Conservation (phyloP, 2,329 filamentous ascomycete genomes). For the Alternaria sp. region DNA sequence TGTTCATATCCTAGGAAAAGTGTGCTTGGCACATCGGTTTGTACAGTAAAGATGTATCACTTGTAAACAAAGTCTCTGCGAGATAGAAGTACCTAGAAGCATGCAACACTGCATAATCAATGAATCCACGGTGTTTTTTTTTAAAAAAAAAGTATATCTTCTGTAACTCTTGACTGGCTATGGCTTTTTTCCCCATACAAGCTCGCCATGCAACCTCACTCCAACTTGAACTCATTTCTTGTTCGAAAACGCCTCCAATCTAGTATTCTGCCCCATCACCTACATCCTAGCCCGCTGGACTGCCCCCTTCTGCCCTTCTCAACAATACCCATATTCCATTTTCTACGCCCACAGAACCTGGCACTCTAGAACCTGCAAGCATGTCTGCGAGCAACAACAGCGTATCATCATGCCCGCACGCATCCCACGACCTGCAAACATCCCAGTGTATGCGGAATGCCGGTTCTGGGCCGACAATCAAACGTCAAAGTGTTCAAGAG, state of each 20-base stretch:
- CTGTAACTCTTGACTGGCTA: neutral
- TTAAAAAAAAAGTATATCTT: no score
- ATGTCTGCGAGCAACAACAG: constrained; percentile 68
- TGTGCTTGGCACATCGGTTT: neutral
- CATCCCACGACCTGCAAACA: constrained; percentile 67
- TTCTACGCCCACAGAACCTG: constrained; percentile 29
- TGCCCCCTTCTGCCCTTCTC: constrained; percentile 30
- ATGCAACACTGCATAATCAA: neutral
- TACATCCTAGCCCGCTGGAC: constrained; percentile 41
- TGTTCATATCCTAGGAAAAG: neutral
- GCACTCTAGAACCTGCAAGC: constrained; percentile 19
- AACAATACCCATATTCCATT: constrained; percentile 46
- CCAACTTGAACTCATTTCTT: constrained; percentile 31
- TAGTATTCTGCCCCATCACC: constrained; percentile 35
- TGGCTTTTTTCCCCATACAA: neutral
- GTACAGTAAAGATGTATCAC: neutral
- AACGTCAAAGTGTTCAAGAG: constrained; percentile 66
- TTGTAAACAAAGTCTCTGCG: neutral
- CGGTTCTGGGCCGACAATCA: constrained; percentile 67
- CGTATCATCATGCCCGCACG: constrained; percentile 71
- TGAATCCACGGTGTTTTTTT: no score
- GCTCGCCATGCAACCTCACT: constrained; percentile 19
- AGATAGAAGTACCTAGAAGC: neutral
- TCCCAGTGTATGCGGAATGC: constrained; percentile 64
- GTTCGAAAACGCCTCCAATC: constrained; percentile 41